These are phyloP conservation scores for Gnomoniopsis smithogilvyi DNA, from an alignment of 2,329 filamentous ascomycete genomes.

Conservation along the genomic window DNA sequence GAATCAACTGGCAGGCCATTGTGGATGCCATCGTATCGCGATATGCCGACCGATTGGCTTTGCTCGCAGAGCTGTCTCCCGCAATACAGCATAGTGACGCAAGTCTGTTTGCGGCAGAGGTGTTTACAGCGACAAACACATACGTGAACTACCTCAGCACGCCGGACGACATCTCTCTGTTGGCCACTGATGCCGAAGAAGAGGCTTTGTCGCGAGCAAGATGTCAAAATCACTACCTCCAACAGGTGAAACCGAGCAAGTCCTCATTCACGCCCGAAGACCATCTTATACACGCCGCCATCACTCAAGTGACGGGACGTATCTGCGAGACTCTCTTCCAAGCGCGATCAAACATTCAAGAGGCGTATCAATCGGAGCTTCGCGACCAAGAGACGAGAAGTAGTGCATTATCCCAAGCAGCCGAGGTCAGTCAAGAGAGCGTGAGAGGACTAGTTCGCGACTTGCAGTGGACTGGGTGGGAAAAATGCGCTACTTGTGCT, in stretches of 20 bases:
- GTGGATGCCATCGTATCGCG: conserved; percentile 62
- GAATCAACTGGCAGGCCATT: conserved; percentile 64
- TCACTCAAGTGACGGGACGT: background rate
- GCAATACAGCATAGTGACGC: background rate
- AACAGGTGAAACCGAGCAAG: background rate
- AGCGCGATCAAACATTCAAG: background rate
- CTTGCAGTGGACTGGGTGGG: background rate
- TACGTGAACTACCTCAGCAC: background rate
- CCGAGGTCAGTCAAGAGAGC: background rate
- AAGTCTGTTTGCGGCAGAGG: background rate
- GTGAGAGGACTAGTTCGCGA: background rate
- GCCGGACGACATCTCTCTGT: background rate
- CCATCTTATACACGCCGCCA: background rate
- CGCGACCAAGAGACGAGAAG: background rate
- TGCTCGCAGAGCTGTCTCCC: background rate
- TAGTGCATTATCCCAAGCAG: background rate
- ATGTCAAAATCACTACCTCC: background rate
- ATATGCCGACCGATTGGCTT: conserved; percentile 52
- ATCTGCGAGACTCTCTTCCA: background rate
- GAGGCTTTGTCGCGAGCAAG: background rate
- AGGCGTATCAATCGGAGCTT: background rate
- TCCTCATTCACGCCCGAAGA: background rate
- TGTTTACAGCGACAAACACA: background rate
- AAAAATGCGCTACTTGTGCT: background rate
- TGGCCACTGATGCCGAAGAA: background rate